Base-by-base conservation (phyloP, 805 yeast species). In the Ogataea thermomethanolica region DNA sequence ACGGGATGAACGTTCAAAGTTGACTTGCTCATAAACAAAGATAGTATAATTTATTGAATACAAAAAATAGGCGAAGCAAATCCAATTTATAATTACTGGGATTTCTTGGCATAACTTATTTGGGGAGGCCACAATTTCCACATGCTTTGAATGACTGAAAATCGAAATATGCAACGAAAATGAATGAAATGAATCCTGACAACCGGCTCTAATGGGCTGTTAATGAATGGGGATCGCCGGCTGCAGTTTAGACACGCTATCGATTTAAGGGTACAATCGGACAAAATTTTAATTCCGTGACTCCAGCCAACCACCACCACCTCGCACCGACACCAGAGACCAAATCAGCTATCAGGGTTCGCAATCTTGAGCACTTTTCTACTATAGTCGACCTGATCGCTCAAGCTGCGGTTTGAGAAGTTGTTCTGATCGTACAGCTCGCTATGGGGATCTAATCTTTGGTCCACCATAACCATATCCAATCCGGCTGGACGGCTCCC, bases 311-410 rank as follows among this genome's bases (percentile, higher is more conserved):
- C 26, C 33, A 10, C 5, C 9, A 8, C 22, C 39, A 23, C 42
- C 42, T 27, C 21, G 17, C 33, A 32, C 42, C 42, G 11, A 17
- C 20, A 17, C 20, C 20, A 5, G 5, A 17, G 5, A 17, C 20
- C 20, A 17, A 5, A 11, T 33, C 28, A 38, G 23, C 29, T 26
- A 35, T 54, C 58, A 4, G 57, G 58, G 33, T 79, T 79, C 4
- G 79, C 70, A 20, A 79, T 80, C 27, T 76, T 59, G 26, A 79
- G 60, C 5, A 79, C 81, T 43, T 73, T 65, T 30, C 84, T 62
- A 4, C 76, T 67, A 50, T 79, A 79, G 51, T 79, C 84, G 46
- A 67, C 66, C 41, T 79, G 74, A 53, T 79, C 85, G 13, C 69
- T 74, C 25, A 79, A 53, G 25, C 76, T 66, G 33, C 70, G 61